phyloP scores from a whole-genome alignment of 2,329 filamentous ascomycete species.

The Sarocladiaceae sp. region DNA sequence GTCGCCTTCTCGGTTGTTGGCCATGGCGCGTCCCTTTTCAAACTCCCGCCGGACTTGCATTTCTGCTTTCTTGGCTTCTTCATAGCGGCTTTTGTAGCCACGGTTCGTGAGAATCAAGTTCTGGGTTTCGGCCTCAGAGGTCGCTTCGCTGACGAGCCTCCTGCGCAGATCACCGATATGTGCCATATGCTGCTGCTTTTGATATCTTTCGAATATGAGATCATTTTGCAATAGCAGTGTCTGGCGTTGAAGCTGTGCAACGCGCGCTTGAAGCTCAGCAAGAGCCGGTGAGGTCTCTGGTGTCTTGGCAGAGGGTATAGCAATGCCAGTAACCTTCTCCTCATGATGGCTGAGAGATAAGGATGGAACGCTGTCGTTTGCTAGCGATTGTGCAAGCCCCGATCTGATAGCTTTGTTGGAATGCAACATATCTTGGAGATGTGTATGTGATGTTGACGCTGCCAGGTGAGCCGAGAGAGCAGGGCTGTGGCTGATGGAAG shows the following conservation, averaged over 20 bases:
- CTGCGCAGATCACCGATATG: constrained; percentile 77
- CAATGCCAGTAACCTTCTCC: constrained; percentile 25
- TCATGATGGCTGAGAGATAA: constrained; percentile 48
- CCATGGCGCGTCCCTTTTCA: constrained; percentile 65
- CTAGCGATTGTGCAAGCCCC: constrained; percentile 48
- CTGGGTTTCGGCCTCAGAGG: constrained; percentile 77
- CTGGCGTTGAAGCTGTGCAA: constrained; percentile 63
- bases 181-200: constrained; percentile 78
- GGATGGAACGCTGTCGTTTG: constrained; percentile 55
- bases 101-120: constrained; percentile 75
- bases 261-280: constrained; percentile 31
- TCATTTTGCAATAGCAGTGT: constrained; percentile 76
- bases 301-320: constrained; percentile 10
- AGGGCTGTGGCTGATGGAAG: constrained; percentile 22
- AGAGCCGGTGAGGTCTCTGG: constrained; percentile 18
- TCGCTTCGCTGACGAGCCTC: constrained; percentile 70
- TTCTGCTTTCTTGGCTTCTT: constrained; percentile 68
- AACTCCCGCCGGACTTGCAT: constrained; percentile 68
- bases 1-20: constrained; percentile 75
- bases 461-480: constrained; percentile 39
- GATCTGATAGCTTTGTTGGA: constrained; percentile 56
- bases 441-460: constrained; percentile 46
- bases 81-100: constrained; percentile 65
- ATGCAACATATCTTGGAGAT: constrained; percentile 56
- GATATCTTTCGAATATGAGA: constrained; percentile 76